Conservation (phyloP, 495 filamentous ascomycete species). For the Penicillium canariense region DNA sequence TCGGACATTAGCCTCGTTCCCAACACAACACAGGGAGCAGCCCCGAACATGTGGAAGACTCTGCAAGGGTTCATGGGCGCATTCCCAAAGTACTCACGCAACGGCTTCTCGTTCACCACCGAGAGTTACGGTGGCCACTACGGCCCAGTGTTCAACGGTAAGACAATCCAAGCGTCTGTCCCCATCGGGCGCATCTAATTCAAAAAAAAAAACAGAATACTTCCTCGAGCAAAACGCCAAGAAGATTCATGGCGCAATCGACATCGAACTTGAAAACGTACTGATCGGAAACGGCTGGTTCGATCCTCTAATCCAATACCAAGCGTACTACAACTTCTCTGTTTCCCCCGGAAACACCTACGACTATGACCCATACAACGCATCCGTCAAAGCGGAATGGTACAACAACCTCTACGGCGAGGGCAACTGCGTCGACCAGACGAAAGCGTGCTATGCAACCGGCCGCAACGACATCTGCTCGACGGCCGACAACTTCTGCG, state of each 20-base stretch:
- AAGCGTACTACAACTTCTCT: slow-evolving; percentile 64
- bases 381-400: slow-evolving; percentile 43
- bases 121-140: slow-evolving; percentile 63
- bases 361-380: slow-evolving; percentile 53
- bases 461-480: slow-evolving; percentile 49
- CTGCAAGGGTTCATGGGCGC: slow-evolving; percentile 63
- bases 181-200: slow-evolving; percentile 48
- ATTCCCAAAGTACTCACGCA: slow-evolving; percentile 57
- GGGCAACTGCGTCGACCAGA: slow-evolving; percentile 59
- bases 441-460: slow-evolving; percentile 46
- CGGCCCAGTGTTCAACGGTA: slow-evolving; percentile 54
- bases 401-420: slow-evolving; percentile 61
- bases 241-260: slow-evolving; percentile 31
- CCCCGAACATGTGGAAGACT: slow-evolving; percentile 58
- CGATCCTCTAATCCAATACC: slow-evolving; percentile 58
- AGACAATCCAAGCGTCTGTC: slow-evolving; percentile 35
- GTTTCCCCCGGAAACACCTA: slow-evolving; percentile 57
- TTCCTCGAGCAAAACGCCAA: slow-evolving; percentile 38
- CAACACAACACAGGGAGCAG: slow-evolving; percentile 52
- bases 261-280: slow-evolving; percentile 55
- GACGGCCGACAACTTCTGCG: slow-evolving; percentile 53
- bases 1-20: slow-evolving; percentile 50
- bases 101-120: slow-evolving; percentile 57
- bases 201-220: slow-evolving; percentile 17
- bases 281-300: slow-evolving; percentile 60